These are phyloP conservation scores for Salisapilia sapeloensis DNA, from an alignment of 352 stramenopile genomes.

Conservation along the genomic window DNA sequence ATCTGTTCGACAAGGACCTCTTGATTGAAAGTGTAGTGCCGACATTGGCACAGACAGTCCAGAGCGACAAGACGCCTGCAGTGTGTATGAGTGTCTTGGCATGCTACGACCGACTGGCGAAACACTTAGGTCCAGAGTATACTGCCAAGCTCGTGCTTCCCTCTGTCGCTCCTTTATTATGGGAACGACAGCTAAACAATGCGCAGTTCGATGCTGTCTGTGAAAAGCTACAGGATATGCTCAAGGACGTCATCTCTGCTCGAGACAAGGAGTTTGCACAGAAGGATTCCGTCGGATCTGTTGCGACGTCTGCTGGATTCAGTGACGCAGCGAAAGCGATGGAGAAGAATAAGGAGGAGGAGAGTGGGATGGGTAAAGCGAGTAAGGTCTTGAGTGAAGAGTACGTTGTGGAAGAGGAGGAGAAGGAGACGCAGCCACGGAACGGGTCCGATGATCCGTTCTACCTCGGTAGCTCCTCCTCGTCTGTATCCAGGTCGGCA, in stretches of 20 bases:
- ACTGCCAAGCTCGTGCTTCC: conserved; percentile 71
- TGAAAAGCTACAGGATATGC: conserved; percentile 79
- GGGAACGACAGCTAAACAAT: conserved; percentile 64
- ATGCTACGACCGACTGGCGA: conserved; percentile 80
- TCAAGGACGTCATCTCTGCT: conserved; percentile 72
- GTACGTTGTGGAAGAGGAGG: conserved; percentile 39
- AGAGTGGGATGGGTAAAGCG: conserved; percentile 38
- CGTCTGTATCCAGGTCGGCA: background rate
- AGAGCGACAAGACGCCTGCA: conserved; percentile 65
- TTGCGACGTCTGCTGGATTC: conserved; percentile 51
- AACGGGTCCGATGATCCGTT: conserved; percentile 49
- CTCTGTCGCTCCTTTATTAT: conserved; percentile 59
- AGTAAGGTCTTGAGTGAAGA: conserved; percentile 73
- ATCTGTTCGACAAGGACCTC: conserved; percentile 80
- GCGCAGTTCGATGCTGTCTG: conserved; percentile 74
- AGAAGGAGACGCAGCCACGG: conserved; percentile 6
- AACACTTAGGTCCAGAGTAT: conserved; percentile 70
- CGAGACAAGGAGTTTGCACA: conserved; percentile 65
- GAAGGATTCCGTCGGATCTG: conserved; percentile 40
- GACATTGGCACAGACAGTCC: conserved; percentile 49
- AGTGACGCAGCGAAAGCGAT: conserved; percentile 43
- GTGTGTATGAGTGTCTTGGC: conserved; percentile 79
- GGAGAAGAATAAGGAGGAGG: conserved; percentile 41
- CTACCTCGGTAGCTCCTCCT: conserved; percentile 23
- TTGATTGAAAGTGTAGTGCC: conserved; percentile 71